Evolutionary conservation across 176 grass and related monocot species (phyloP), one percentile per base, ranked within the genome.

Genomic region (Metroxylon sagu): DNA sequence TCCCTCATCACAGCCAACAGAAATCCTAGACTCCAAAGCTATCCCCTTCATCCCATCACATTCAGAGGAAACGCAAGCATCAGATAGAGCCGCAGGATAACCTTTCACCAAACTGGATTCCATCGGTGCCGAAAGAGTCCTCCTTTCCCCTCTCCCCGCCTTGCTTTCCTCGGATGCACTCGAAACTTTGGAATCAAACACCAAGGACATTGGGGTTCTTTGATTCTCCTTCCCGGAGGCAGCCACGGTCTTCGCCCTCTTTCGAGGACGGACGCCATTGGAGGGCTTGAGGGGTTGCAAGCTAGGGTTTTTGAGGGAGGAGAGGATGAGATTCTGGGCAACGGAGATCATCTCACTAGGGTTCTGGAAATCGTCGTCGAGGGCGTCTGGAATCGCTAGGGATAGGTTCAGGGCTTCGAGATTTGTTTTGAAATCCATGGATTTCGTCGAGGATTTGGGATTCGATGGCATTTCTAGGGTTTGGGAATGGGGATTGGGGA

Each of bases 311-410:
- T 25, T 29, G 10, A 59, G 16, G 50, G 78, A 64, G 39, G 49
- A 62, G 18, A 82, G 19, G 30, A 71, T 29, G 59, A 50, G 30
- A 57, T 14, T 62, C 56, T 66, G 67, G 59, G 53, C 5, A 61
- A 76, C 18, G 6, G 49, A 73, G 59, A 53, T 25, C 50, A 29
- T 50, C 19, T 73, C 29, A 14, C 61, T 72, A 14, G 78, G 87
- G 59, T 60, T 81, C 64, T 78, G 80, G 62, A 97, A 97, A 80
- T 85, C 83, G 60, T 82, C 78, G 63, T 72, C 76, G 19, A 74
- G 77, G 27, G 75, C 78, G 59, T 70, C 71, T 18, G 61, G 75
- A 18, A 26, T 73, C 17, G 50, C 56, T 3, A 35, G 6, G 23
- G 15, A 27, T 43, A 28, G 71, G 68, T 54, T 12, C 16, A 21